Percentiles rank a stretch among this genome's conserved stretches.
Evolutionary conservation across 352 stramenopile genomes (phyloP).

Genomic region (Globisporangium mamillatum): DNA sequence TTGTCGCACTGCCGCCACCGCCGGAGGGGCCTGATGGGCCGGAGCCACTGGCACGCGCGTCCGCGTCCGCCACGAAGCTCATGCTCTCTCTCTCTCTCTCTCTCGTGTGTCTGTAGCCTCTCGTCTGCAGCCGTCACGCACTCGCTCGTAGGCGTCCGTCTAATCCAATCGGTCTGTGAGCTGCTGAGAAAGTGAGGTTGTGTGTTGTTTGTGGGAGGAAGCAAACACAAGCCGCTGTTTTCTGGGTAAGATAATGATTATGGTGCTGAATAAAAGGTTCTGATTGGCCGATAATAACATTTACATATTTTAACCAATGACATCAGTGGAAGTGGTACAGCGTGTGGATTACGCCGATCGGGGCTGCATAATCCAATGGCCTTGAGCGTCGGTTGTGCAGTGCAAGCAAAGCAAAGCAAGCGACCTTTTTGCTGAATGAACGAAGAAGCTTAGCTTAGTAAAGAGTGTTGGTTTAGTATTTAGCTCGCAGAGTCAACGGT

Average conservation of each 20-base stretch:
- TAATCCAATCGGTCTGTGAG: no score
- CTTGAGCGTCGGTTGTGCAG: not conserved
- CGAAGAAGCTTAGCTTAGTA: not conserved
- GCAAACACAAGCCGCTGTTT: not conserved
- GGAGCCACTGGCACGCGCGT: not conserved
- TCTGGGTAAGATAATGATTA: not conserved
- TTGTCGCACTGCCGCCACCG: not conserved
- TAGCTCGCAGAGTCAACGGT: not conserved
- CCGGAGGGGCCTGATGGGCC: not conserved
- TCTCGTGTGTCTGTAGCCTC: not conserved
- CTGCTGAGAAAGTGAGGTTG: not conserved
- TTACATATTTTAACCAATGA: not conserved
- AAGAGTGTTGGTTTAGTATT: not conserved
- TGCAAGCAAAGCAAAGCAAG: not conserved
- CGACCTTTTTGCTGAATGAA: not conserved
- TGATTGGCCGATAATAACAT: not conserved
- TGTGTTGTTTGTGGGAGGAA: not conserved
- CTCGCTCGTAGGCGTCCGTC: not conserved
- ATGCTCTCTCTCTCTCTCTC: not conserved
- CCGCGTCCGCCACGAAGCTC: slow-evolving; percentile 10
- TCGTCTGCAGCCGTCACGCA: not conserved
- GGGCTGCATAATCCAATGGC: not conserved
- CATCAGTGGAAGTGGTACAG: not conserved
- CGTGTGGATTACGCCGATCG: not conserved
- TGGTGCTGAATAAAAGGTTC: not conserved